Conservation (phyloP, 176 grass and related monocot species). For the Oryza rufipogon region DNA sequence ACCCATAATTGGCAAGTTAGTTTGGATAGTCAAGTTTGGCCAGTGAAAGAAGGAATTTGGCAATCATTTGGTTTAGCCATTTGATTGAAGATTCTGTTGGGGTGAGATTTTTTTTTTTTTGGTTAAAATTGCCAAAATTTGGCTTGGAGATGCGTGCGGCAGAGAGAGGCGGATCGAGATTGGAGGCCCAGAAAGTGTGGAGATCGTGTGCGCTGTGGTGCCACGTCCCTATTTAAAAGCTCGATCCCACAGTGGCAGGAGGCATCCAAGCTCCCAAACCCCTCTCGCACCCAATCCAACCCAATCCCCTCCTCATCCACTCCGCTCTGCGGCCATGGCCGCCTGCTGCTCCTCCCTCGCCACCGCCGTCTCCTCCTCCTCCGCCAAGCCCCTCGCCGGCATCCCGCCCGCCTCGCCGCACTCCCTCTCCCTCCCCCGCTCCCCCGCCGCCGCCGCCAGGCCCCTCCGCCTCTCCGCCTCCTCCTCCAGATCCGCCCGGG, state of each 20-base stretch:
- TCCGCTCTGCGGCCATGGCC: conserved; percentile 40
- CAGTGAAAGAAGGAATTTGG: too few relatives aligned
- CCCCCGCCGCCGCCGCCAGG: conserved; percentile 10
- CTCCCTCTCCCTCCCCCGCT: conserved; percentile 40
- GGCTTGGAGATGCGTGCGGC: too few relatives aligned
- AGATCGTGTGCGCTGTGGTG: too few relatives aligned
- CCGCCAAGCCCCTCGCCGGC: conserved; percentile 14
- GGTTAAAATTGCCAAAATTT: too few relatives aligned
- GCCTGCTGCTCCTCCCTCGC: conserved; percentile 62
- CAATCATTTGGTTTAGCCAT: too few relatives aligned
- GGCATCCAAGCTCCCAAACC: background rate
- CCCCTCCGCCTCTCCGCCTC: conserved; percentile 34
- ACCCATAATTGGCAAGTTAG: too few relatives aligned
- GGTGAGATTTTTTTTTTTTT: too few relatives aligned
- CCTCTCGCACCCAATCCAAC: conserved; percentile 22
- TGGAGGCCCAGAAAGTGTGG: too few relatives aligned
- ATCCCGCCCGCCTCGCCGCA: background rate
- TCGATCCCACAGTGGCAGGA: background rate
- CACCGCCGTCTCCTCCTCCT: conserved; percentile 34
- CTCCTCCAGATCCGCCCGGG: conserved; percentile 42
- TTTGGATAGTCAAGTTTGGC: too few relatives aligned
- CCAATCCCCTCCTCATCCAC: conserved; percentile 44
- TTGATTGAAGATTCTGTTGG: too few relatives aligned
- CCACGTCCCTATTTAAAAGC: conserved; percentile 34
- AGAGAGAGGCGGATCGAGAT: too few relatives aligned